A percentile compares a stretch with the other conserved stretches of the same genome.
Conservation (phyloP, 345 rosid genomes). For the Heritiera fomes region DNA sequence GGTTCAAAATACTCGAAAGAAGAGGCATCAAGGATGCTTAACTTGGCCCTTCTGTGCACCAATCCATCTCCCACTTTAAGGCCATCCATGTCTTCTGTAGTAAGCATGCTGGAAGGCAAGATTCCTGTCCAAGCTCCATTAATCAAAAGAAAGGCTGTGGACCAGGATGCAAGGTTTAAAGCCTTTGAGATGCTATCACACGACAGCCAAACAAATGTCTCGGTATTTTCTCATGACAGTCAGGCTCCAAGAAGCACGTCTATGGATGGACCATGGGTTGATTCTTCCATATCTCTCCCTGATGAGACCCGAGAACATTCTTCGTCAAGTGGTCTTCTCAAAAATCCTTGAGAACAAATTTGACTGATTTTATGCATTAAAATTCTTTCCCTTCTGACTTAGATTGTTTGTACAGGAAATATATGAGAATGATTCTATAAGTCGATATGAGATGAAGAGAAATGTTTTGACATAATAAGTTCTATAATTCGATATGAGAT, state of each 20-base stretch:
- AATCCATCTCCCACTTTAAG: conserved; percentile 87
- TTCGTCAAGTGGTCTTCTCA: conserved; percentile 37
- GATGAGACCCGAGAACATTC: conserved; percentile 34
- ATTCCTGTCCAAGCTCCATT: conserved; percentile 67
- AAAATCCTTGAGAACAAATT: conserved; percentile 16
- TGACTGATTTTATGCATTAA: neutral
- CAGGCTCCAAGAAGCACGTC: conserved; percentile 48
- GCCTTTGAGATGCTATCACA: conserved; percentile 71
- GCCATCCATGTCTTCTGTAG: conserved; percentile 85
- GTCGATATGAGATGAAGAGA: neutral
- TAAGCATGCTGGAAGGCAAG: conserved; percentile 80
- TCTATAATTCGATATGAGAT: neutral
- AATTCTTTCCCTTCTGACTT: neutral
- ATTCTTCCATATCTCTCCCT: conserved; percentile 46
- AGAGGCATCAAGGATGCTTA: conserved; percentile 71
- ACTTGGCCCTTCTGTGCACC: conserved; percentile 79
- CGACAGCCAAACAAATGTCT: conserved; percentile 56
- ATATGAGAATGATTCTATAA: neutral
- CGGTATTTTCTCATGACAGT: conserved; percentile 45
- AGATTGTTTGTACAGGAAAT: conserved; percentile 12
- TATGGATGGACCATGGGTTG: conserved; percentile 67
- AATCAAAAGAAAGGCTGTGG: conserved; percentile 51
- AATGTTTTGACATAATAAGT: neutral
- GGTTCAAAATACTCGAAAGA: conserved; percentile 52
- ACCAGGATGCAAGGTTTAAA: conserved; percentile 66